Evolutionary conservation across 164 flowering plant genomes (phyloP).

Genomic region (Vitis rupestris): DNA sequence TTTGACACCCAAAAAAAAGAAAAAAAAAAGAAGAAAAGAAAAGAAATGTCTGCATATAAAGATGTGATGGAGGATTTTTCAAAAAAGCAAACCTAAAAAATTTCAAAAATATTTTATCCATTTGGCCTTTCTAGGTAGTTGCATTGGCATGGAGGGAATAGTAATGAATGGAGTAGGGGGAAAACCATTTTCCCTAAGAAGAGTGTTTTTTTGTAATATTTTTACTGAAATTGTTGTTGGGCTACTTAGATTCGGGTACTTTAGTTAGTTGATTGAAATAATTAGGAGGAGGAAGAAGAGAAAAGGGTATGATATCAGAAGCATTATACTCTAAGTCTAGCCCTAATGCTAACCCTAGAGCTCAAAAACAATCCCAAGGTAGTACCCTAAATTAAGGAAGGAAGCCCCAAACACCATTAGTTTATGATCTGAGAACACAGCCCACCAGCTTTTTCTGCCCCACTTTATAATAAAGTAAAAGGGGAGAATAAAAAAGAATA

Average conservation of each 20-base stretch:
- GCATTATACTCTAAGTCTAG: slow-evolving; percentile 1
- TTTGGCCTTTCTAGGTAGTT: too few relatives aligned
- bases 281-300: not conserved
- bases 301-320: slow-evolving; percentile 7
- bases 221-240: too few relatives aligned
- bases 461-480: slow-evolving; percentile 42
- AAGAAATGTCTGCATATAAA: too few relatives aligned
- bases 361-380: slow-evolving; percentile 20
- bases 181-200: too few relatives aligned
- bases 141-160: too few relatives aligned
- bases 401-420: slow-evolving; percentile 17
- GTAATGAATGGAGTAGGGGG: too few relatives aligned
- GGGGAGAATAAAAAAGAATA: slow-evolving; percentile 22
- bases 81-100: too few relatives aligned
- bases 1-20: too few relatives aligned
- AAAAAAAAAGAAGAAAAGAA: too few relatives aligned
- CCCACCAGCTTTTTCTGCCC: slow-evolving; percentile 39
- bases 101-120: too few relatives aligned
- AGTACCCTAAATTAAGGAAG: slow-evolving; percentile 22
- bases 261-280: not conserved
- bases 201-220: too few relatives aligned
- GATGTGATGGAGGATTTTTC: too few relatives aligned
- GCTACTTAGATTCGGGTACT: not conserved
- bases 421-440: slow-evolving; percentile 27
- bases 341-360: slow-evolving; percentile 11